A percentile compares a stretch with the other conserved stretches of the same genome.
Evolutionary conservation across 805 yeast genomes (phyloP).

Genomic region (Kodamaea lidongshanica): DNA sequence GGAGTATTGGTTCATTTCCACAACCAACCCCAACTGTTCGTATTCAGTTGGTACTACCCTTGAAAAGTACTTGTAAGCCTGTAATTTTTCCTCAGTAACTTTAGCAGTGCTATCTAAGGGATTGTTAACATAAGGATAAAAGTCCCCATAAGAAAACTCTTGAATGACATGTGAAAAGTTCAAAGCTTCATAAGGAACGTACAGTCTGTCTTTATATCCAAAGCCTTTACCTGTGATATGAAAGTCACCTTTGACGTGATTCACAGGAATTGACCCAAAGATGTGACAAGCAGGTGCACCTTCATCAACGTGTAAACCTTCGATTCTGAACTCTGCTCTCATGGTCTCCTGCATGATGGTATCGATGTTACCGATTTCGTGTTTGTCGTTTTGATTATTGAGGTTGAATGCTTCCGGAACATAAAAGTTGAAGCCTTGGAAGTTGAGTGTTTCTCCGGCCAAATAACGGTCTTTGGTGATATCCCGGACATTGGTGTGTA

Average conservation of each 20-base stretch:
- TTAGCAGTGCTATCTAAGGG: slow-evolving; percentile 80
- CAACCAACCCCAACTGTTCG: slow-evolving; percentile 58
- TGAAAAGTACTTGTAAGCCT: slow-evolving; percentile 58
- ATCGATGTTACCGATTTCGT: slow-evolving; percentile 59
- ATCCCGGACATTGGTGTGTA: slow-evolving; percentile 75
- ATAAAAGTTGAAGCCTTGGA: slow-evolving; percentile 57
- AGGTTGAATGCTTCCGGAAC: slow-evolving; percentile 46
- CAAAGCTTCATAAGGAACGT: slow-evolving; percentile 43
- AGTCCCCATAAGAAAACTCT: slow-evolving; percentile 88
- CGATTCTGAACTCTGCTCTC: slow-evolving; percentile 52
- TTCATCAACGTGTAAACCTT: slow-evolving; percentile 39
- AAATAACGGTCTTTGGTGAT: slow-evolving; percentile 68
- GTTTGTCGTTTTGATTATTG: slow-evolving; percentile 39
- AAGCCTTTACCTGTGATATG: slow-evolving; percentile 75
- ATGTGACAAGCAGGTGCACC: slow-evolving; percentile 81
- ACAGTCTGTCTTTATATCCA: slow-evolving; percentile 50
- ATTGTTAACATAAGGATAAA: slow-evolving; percentile 77
- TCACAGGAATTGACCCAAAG: slow-evolving; percentile 76
- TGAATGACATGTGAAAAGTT: slow-evolving; percentile 80
- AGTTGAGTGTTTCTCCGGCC: slow-evolving; percentile 69
- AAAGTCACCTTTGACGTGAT: slow-evolving; percentile 78
- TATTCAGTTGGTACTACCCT: slow-evolving; percentile 82
- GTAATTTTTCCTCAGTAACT: slow-evolving; percentile 42
- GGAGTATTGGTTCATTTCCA: slow-evolving; percentile 86
- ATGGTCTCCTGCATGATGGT: slow-evolving; percentile 60